phyloP scores from a whole-genome alignment of 352 stramenopile genomes.

The Phytophthora kernoviae region DNA sequence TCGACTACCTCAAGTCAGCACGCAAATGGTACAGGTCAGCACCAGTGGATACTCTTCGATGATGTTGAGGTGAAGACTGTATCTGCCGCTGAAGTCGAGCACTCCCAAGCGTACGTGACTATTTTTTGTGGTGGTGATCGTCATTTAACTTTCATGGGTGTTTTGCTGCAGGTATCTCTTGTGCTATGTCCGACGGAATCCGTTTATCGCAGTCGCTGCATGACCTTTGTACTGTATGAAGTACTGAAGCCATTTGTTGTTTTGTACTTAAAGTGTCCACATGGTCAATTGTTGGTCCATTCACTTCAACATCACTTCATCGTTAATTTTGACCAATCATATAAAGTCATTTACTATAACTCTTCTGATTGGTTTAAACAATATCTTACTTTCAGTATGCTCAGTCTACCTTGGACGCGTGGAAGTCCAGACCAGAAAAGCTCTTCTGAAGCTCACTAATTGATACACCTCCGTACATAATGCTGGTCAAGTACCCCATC shows the following conservation, averaged over 20 bases:
- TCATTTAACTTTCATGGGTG: slow-evolving; percentile 2
- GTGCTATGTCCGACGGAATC: slow-evolving; percentile 44
- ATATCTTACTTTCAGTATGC: neutral
- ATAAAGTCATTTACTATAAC: too few species aligned
- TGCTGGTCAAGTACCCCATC: slow-evolving; percentile 87
- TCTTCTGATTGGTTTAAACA: too few species aligned
- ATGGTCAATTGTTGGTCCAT: neutral
- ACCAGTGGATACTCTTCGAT: slow-evolving; percentile 69
- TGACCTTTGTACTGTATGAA: too few species aligned
- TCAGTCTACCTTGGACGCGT: neutral
- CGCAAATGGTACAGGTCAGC: neutral
- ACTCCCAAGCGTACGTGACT: slow-evolving; percentile 61
- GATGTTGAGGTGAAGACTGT: slow-evolving; percentile 52
- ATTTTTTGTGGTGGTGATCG: neutral
- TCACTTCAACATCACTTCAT: neutral
- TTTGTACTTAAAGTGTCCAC: neutral
- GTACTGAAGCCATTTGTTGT: too few species aligned
- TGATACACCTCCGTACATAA: slow-evolving; percentile 26
- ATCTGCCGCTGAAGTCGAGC: slow-evolving; percentile 37
- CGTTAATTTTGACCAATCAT: neutral
- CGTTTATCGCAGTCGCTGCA: slow-evolving; percentile 26
- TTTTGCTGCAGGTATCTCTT: slow-evolving; percentile 40
- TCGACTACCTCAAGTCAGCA: neutral
- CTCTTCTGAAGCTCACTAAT: neutral
- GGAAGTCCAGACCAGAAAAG: slow-evolving; percentile 11